Evolutionary conservation across 495 filamentous ascomycete genomes (phyloP), one percentile per base, ranked within the genome.

Genomic region (Trichodelitschia bisporula): DNA sequence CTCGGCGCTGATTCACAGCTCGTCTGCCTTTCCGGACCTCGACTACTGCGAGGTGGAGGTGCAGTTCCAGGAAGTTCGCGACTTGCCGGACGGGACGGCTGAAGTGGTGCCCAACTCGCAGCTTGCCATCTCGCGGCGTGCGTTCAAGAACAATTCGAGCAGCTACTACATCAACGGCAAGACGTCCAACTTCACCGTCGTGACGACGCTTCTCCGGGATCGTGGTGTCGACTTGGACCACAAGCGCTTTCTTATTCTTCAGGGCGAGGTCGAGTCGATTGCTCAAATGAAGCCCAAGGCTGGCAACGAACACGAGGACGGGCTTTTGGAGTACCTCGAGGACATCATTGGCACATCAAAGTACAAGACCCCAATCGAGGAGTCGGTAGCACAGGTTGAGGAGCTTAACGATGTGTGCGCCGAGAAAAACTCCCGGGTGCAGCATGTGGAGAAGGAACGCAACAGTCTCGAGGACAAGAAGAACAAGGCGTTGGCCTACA

Each of bases 231-330:
- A 97, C 53, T 62, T 97, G 18, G 89, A 97, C 40, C 86, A 97
- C 55, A 97, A 97, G 55, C 79, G 86, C 20, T 97, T 97, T 49
- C 53, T 97, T 26, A 97, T 97, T 46, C 55, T 97, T 28, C 86
- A 97, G 51, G 86, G 86, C 37, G 86, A 97, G 49, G 86, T 97
- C 34, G 86, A 97, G 46, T 92, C 82, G 0, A 97, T 97, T 41
- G 84, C 86, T 16, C 86, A 97, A 54, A 97, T 97, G 86, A 97
- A 95, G 50, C 64, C 86, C 1, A 97, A 97, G 49, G 86, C 89
- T 2, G 71, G 61, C 15, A 78, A 76, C 37, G 86, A 95, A 41
- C 82, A 92, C 40, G 86, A 97, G 40, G 86, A 97, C 44, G 86
- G 86, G 12, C 62, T 97, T 16, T 58, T 97, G 15, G 86, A 97